Conservation (phyloP, 495 filamentous ascomycete species). For the Aspergillus haitiensis region DNA sequence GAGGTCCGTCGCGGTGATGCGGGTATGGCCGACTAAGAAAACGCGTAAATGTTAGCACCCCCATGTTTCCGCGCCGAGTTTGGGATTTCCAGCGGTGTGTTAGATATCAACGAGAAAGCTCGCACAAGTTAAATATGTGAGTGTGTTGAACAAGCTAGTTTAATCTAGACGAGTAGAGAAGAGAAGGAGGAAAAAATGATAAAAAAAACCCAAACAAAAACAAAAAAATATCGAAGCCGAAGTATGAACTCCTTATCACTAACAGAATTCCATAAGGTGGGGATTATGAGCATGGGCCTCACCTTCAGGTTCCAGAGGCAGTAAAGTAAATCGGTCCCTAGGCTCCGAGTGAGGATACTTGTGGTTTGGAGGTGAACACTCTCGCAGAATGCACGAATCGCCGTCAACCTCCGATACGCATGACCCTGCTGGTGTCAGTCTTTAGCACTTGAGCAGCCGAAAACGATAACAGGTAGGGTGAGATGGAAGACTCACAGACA, state of each 20-base stretch:
- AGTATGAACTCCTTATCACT: conserved; percentile 15
- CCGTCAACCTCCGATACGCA: conserved; percentile 23
- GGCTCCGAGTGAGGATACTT: background rate
- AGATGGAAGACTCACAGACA: conserved; percentile 13
- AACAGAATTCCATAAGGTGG: conserved; percentile 6
- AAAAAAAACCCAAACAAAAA: background rate
- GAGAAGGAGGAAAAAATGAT: background rate
- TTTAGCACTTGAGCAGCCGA: conserved; percentile 4
- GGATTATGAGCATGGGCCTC: conserved; percentile 14
- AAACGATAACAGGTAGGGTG: conserved; percentile 16
- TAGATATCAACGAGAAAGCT: conserved; percentile 3
- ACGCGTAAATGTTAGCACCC: conserved; percentile 47
- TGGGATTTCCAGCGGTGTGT: background rate
- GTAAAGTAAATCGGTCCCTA: conserved; percentile 13
- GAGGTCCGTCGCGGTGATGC: conserved; percentile 41
- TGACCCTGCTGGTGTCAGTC: conserved; percentile 14
- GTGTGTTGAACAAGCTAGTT: background rate
- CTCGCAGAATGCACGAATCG: conserved; percentile 18
- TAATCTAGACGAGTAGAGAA: background rate
- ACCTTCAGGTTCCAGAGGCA: conserved; percentile 14
- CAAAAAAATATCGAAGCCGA: background rate
- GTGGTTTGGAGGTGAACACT: conserved; percentile 6
- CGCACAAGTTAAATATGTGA: background rate
- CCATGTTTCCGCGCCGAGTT: conserved; percentile 29
- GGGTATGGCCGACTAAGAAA: conserved; percentile 47